Conservation (phyloP, 805 yeast genomes). For the Saturnispora kantuleensis region DNA sequence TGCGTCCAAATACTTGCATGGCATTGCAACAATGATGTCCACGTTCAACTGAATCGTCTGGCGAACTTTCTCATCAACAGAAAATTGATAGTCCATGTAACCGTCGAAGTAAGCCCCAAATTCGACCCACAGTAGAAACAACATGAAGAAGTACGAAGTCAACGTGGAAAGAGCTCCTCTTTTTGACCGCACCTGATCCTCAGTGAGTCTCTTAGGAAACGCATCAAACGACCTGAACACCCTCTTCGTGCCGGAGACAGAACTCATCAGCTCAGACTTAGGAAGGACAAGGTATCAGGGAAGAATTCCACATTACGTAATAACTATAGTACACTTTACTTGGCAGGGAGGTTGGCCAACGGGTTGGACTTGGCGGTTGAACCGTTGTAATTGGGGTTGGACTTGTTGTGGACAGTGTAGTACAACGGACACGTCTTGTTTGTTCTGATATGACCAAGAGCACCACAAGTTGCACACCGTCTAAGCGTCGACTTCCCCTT, state of each 20-base stretch:
- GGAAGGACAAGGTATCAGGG: not conserved
- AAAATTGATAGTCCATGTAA: slow-evolving; percentile 62
- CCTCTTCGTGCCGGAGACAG: slow-evolving; percentile 5
- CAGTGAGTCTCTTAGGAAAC: slow-evolving; percentile 61
- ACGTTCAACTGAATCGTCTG: slow-evolving; percentile 59
- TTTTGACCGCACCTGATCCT: slow-evolving; percentile 61
- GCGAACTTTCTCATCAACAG: slow-evolving; percentile 53
- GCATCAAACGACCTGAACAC: slow-evolving; percentile 53
- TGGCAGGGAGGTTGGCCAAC: not conserved
- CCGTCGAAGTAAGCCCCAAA: slow-evolving; percentile 83
- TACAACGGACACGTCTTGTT: slow-evolving; percentile 88
- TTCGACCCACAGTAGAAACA: slow-evolving; percentile 74
- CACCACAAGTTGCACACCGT: slow-evolving; percentile 92
- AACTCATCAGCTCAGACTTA: not conserved
- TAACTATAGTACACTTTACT: not conserved
- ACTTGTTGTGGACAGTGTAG: slow-evolving; percentile 31
- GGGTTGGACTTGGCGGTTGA: slow-evolving; percentile 15
- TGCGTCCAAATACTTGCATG: slow-evolving; percentile 67
- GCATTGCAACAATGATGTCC: slow-evolving; percentile 75
- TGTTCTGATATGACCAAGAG: slow-evolving; percentile 88
- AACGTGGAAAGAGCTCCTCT: slow-evolving; percentile 73
- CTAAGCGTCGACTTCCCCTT: slow-evolving; percentile 67
- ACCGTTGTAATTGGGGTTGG: slow-evolving; percentile 26
- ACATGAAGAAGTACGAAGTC: slow-evolving; percentile 46
- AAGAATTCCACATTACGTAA: not conserved